Evolutionary conservation across 495 filamentous ascomycete species (phyloP).

Genomic region (Tuber brumale): DNA sequence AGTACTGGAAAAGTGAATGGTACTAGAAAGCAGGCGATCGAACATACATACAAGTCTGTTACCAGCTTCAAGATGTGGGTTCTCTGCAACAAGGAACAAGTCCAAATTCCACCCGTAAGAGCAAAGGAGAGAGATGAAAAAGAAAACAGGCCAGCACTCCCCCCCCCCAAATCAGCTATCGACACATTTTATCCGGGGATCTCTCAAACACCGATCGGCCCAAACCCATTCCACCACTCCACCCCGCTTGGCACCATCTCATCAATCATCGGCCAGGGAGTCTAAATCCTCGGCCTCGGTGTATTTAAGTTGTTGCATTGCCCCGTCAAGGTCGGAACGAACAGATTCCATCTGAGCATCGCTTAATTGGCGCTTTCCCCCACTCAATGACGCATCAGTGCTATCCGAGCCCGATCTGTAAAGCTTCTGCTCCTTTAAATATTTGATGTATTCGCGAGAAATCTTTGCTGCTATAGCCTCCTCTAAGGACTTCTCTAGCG

Average conservation of each 20-base stretch:
- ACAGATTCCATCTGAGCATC: neutral
- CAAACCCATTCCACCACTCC: neutral
- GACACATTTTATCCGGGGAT: neutral
- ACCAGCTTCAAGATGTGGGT: neutral
- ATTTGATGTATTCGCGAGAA: neutral
- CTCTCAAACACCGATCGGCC: neutral
- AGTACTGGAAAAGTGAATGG: neutral
- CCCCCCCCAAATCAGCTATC: neutral
- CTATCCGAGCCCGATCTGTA: neutral
- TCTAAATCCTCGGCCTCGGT: neutral
- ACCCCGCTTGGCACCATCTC: neutral
- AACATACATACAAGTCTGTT: neutral
- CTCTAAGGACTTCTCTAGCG: neutral
- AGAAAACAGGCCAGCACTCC: neutral
- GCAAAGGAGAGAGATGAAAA: neutral
- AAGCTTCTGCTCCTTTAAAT: neutral
- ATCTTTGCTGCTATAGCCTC: neutral
- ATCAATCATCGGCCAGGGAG: neutral
- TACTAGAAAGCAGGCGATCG: neutral
- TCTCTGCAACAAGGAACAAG: neutral
- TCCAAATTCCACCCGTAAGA: neutral
- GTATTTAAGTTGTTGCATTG: neutral
- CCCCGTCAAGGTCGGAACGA: neutral
- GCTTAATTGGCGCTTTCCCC: neutral
- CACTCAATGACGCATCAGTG: neutral